Percentiles rank a stretch among this genome's conserved stretches.
phyloP scores from a whole-genome alignment of 306 rosid genomes.

The Erythrophleum fordii region DNA sequence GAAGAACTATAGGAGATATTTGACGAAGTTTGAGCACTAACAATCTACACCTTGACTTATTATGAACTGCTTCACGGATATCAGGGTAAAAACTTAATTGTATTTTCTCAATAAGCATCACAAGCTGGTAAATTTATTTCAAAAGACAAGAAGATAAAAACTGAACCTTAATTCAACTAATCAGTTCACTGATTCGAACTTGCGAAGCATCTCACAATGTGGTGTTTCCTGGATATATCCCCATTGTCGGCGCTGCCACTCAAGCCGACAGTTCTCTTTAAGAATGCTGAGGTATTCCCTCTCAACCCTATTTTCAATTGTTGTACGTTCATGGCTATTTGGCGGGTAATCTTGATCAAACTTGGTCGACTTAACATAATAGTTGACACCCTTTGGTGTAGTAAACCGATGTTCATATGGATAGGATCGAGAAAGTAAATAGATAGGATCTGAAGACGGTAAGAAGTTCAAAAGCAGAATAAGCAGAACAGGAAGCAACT shows the following conservation, averaged over 20 bases:
- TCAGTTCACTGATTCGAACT: constrained; percentile 55
- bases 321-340: constrained; percentile 48
- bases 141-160: constrained; percentile 39
- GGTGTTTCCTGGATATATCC: constrained; percentile 90
- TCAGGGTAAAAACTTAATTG: constrained; percentile 41
- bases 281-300: constrained; percentile 77
- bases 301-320: constrained; percentile 66
- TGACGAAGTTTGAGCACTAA: constrained; percentile 22
- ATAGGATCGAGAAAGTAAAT: constrained; percentile 58
- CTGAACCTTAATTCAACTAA: constrained; percentile 48
- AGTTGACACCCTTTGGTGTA: constrained; percentile 77
- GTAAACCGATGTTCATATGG: constrained; percentile 71
- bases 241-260: constrained; percentile 92
- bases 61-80: constrained; percentile 42
- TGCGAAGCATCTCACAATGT: constrained; percentile 79
- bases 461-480: constrained; percentile 71
- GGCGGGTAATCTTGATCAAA: constrained; percentile 73
- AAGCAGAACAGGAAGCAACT: constrained; percentile 74
- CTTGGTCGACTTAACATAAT: constrained; percentile 73
- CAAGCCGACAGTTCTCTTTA: constrained; percentile 77
- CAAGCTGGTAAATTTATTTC: constrained; percentile 32
- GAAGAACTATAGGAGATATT: constrained; percentile 12
- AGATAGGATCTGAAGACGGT: constrained; percentile 84
- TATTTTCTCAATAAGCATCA: not conserved
- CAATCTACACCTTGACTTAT: constrained; percentile 47